Percentiles rank a stretch among this genome's conserved stretches.
Evolutionary conservation across 768 basidiomycete genomes (phyloP).

Genomic region (Cyclocybe cylindracea): DNA sequence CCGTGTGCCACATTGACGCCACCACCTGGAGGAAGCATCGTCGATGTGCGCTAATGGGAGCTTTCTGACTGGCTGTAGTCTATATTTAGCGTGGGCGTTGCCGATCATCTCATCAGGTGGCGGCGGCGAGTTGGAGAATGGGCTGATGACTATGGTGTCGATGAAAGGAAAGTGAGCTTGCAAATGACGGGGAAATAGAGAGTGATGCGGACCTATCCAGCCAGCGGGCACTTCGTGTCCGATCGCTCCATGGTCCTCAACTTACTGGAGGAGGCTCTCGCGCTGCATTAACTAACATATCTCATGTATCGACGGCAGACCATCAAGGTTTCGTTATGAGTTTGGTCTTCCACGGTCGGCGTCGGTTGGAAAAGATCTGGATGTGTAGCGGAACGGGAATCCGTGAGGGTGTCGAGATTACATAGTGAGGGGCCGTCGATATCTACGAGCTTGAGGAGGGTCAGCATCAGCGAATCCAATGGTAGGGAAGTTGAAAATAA

Average conservation of each 20-base stretch:
- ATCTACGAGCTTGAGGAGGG: conserved; percentile 42
- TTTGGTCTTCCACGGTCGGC: conserved; percentile 22
- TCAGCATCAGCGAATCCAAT: too few species aligned
- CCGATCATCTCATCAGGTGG: conserved; percentile 27
- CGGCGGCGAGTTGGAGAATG: conserved; percentile 35
- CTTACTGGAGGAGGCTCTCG: background rate
- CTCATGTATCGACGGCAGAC: conserved; percentile 11
- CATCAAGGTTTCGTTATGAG: conserved; percentile 22
- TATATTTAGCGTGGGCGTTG: conserved; percentile 20
- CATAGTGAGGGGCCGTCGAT: conserved; percentile 39
- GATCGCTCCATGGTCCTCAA: conserved; percentile 12
- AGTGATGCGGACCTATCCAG: conserved; percentile 32
- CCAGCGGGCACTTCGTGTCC: conserved; percentile 35
- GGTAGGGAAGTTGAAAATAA: conserved; percentile 7
- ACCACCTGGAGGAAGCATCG: conserved; percentile 12
- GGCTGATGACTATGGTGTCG: conserved; percentile 28
- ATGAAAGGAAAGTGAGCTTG: background rate
- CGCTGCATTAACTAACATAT: background rate
- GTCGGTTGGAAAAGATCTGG: conserved; percentile 8
- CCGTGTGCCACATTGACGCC: conserved; percentile 66
- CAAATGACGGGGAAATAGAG: background rate
- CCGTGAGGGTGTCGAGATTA: conserved; percentile 12
- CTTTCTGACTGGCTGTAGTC: conserved; percentile 9
- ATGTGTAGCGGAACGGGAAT: conserved; percentile 4
- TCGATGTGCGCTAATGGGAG: conserved; percentile 12